Conservation (phyloP, 106 monocot species). For the Allium cepa region DNA sequence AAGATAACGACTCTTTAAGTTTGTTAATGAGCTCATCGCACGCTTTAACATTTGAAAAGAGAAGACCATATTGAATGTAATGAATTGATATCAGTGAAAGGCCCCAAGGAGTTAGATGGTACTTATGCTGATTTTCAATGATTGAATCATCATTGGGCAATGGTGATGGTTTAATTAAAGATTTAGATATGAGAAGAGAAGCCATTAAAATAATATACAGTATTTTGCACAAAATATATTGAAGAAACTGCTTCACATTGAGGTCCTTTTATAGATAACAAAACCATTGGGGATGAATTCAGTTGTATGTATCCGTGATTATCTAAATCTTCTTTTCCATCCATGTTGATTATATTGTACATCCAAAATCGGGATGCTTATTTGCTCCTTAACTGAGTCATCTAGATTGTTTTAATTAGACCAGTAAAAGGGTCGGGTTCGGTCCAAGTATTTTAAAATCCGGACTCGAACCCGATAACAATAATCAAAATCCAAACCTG, state of each 20-base stretch:
- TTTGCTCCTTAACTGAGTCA: no score
- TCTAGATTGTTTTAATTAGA: no score
- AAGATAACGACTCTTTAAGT: conserved; percentile 47
- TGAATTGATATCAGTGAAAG: conserved; percentile 23
- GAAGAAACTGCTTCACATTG: neutral
- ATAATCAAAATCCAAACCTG: no score
- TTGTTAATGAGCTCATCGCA: conserved; percentile 1
- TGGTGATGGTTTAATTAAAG: neutral
- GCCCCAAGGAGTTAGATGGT: conserved; percentile 51
- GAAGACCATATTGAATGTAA: conserved; percentile 85
- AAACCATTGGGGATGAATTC: no score
- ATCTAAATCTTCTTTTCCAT: no score
- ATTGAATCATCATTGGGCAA: neutral
- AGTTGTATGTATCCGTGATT: no score
- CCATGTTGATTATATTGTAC: no score
- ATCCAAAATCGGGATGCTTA: no score
- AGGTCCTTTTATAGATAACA: neutral
- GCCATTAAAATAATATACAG: neutral
- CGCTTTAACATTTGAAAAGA: conserved; percentile 30
- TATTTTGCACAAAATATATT: neutral
- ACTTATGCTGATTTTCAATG: neutral
- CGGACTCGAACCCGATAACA: no score
- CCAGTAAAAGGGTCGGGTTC: no score
- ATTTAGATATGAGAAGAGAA: neutral
- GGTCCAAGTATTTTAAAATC: no score